Percentiles rank a stretch among this genome's conserved stretches.
phyloP scores from a whole-genome alignment of 768 basidiomycete genomes.

The Serendipita indica region DNA sequence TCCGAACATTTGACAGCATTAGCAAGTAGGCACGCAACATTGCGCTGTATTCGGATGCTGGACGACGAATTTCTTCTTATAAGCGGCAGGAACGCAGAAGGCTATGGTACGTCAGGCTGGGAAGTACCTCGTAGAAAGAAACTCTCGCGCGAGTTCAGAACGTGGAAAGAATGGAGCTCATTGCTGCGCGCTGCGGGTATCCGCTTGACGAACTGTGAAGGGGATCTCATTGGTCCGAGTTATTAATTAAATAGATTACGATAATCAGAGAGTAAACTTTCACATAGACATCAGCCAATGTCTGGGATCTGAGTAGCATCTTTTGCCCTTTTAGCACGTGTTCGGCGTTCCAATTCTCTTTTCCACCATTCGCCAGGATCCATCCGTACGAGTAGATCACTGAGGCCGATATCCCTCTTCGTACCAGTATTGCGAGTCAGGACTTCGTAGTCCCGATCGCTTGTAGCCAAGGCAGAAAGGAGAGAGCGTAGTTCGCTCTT shows the following conservation, averaged over 20 bases:
- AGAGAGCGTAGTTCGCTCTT: constrained; percentile 23
- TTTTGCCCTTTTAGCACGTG: background rate
- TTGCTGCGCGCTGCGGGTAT: background rate
- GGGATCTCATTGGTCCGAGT: background rate
- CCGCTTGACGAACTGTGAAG: background rate
- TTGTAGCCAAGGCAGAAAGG: constrained; percentile 11
- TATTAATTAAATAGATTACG: background rate
- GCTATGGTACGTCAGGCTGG: background rate
- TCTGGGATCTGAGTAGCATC: background rate
- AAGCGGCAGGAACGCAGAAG: constrained; percentile 1
- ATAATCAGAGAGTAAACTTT: background rate
- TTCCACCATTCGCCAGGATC: constrained; percentile 49
- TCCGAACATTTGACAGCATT: background rate
- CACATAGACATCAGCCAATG: no score
- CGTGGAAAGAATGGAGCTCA: background rate
- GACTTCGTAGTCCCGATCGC: constrained; percentile 6
- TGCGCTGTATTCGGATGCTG: background rate
- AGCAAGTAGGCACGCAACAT: background rate
- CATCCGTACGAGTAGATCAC: constrained; percentile 39
- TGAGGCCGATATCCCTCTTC: constrained; percentile 38
- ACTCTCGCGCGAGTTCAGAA: background rate
- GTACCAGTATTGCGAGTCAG: constrained; percentile 24
- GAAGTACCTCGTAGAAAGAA: constrained; percentile 1
- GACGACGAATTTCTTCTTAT: background rate
- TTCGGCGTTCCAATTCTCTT: constrained; percentile 5